These are phyloP conservation scores for Penicillium decumbens DNA, from an alignment of 2,329 filamentous ascomycete genomes.

Conservation along the genomic window DNA sequence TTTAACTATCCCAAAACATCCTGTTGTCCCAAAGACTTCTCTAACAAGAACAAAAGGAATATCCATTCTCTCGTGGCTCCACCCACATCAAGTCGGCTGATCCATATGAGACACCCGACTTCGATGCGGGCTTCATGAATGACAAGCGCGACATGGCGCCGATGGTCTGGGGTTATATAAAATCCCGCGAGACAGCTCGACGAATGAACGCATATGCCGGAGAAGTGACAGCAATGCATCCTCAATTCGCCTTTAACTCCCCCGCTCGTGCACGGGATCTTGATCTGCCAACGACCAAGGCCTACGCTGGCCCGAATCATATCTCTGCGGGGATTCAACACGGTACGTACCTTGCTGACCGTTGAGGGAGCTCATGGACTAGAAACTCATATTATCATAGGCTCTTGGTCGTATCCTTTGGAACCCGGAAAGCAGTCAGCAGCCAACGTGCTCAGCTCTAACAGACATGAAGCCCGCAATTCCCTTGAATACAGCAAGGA, in stretches of 20 bases:
- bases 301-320: conserved; percentile 69
- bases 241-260: conserved; percentile 67
- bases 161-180: conserved; percentile 81
- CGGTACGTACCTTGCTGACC: conserved; percentile 41
- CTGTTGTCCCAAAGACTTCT: not conserved
- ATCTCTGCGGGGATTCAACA: conserved; percentile 67
- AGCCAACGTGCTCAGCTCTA: conserved; percentile 57
- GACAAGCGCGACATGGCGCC: conserved; percentile 79
- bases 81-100: conserved; percentile 68
- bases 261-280: conserved; percentile 66
- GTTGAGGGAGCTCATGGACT: not conserved
- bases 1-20: not conserved
- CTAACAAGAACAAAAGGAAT: conserved; percentile 46
- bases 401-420: conserved; percentile 60
- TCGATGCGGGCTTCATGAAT: conserved; percentile 80
- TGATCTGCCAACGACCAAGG: conserved; percentile 69
- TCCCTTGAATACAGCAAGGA: conserved; percentile 62
- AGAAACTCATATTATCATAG: conserved; percentile 12
- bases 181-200: conserved; percentile 72
- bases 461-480: conserved; percentile 56
- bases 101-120: conserved; percentile 70
- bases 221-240: conserved; percentile 63
- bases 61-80: conserved; percentile 68
- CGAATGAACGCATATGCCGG: conserved; percentile 74
- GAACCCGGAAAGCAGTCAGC: conserved; percentile 51